phyloP scores from a whole-genome alignment of 2,329 filamentous ascomycete genomes.

The Cyphellophora attinorum region DNA sequence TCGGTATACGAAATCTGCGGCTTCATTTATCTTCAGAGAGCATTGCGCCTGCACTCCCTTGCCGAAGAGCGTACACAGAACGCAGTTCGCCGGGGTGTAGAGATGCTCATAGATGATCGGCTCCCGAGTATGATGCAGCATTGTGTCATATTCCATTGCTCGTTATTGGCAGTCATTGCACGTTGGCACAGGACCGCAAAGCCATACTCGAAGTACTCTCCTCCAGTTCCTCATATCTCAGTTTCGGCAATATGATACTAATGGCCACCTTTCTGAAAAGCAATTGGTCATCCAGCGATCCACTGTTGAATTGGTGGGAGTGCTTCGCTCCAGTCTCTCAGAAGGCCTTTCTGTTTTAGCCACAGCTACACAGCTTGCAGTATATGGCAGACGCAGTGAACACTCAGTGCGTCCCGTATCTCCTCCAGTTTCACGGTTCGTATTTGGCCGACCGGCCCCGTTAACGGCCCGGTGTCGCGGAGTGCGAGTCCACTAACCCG shows the following conservation, averaged over 20 bases:
- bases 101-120: background rate
- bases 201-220: background rate
- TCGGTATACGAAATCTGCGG: background rate
- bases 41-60: background rate
- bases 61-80: background rate
- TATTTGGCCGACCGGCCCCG: no score
- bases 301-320: background rate
- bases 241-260: background rate
- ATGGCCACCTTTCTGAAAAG: background rate
- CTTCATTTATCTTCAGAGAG: background rate
- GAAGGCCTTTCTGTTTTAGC: slow-evolving; percentile 1
- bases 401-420: no score
- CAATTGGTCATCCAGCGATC: background rate
- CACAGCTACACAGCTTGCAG: no score
- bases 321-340: slow-evolving; percentile 1
- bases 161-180: slow-evolving; percentile 1
- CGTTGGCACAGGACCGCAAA: background rate
- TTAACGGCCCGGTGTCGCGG: no score
- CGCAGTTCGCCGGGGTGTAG: background rate
- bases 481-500: no score
- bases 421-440: no score
- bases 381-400: no score
- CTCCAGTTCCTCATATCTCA: background rate
- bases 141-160: slow-evolving; percentile 1
- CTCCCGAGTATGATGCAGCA: background rate